phyloP scores from a whole-genome alignment of 768 basidiomycete genomes.

The Lepiota brunneoincarnata region DNA sequence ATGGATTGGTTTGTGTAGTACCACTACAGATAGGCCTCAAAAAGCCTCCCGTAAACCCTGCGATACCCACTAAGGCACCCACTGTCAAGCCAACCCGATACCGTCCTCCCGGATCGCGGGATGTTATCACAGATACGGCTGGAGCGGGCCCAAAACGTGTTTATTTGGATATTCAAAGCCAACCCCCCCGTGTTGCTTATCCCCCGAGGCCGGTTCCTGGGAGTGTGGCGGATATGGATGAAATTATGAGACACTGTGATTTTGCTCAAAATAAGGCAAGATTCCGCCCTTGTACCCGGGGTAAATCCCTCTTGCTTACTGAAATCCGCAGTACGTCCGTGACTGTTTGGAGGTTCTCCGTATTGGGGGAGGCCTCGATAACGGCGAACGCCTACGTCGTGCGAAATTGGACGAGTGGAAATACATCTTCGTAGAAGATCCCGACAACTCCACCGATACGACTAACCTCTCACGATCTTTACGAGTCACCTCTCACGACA shows the following conservation, averaged over 20 bases:
- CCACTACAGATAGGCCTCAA: slow-evolving; percentile 60
- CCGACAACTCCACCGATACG: slow-evolving; percentile 27
- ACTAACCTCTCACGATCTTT: slow-evolving; percentile 10
- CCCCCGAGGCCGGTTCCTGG: slow-evolving; percentile 82
- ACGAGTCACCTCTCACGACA: neutral
- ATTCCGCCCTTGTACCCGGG: neutral
- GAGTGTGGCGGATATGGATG: slow-evolving; percentile 85
- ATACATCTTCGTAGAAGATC: slow-evolving; percentile 72
- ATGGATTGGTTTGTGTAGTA: slow-evolving; percentile 35
- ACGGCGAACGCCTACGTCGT: slow-evolving; percentile 66
- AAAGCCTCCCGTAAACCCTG: slow-evolving; percentile 60
- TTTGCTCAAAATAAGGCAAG: slow-evolving; percentile 69
- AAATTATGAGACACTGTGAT: slow-evolving; percentile 83
- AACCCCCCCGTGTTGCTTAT: slow-evolving; percentile 64
- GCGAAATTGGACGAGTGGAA: slow-evolving; percentile 75
- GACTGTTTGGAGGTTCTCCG: slow-evolving; percentile 92
- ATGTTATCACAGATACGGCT: slow-evolving; percentile 45
- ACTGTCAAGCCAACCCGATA: slow-evolving; percentile 47
- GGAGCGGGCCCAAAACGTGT: slow-evolving; percentile 74
- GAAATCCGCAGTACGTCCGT: slow-evolving; percentile 71
- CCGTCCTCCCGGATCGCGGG: slow-evolving; percentile 41
- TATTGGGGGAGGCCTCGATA: slow-evolving; percentile 81
- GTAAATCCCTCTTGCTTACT: slow-evolving; percentile 8
- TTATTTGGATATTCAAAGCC: slow-evolving; percentile 67
- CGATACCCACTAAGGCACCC: slow-evolving; percentile 50